Conservation (phyloP, 345 rosid species). For the Reutealis trisperma region DNA sequence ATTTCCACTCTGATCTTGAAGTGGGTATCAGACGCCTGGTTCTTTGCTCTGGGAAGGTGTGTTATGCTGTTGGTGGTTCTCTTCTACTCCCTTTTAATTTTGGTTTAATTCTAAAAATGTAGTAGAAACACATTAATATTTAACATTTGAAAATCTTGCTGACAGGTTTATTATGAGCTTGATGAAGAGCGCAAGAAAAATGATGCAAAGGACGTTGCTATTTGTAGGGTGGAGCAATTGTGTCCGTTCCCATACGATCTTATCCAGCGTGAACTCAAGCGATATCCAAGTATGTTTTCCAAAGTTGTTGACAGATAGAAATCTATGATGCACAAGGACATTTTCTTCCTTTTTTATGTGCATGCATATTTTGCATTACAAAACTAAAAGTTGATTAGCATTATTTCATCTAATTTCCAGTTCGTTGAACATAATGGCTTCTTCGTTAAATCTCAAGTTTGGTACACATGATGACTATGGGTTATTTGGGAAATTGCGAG, state of each 20-base stretch:
- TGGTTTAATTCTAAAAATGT: not conserved
- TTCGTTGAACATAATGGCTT: not conserved
- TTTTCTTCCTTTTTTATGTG: not conserved
- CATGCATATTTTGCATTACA: not conserved
- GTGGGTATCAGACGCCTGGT: constrained; percentile 82
- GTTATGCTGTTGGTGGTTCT: not conserved
- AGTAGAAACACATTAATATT: no score
- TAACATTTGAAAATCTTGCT: constrained; percentile 10
- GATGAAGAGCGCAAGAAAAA: constrained; percentile 63
- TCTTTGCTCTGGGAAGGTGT: constrained; percentile 93
- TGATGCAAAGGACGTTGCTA: constrained; percentile 60
- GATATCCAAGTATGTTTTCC: constrained; percentile 64
- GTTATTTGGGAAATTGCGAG: not conserved
- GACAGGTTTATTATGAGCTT: constrained; percentile 55
- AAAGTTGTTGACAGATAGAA: not conserved
- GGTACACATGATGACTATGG: no score
- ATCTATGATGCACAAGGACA: not conserved
- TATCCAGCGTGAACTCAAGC: constrained; percentile 72
- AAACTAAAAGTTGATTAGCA: not conserved
- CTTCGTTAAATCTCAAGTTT: not conserved
- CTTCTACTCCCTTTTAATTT: not conserved
- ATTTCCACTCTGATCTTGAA: constrained; percentile 76
- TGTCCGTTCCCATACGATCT: constrained; percentile 88
- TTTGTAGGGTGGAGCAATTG: constrained; percentile 81
- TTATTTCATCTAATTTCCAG: not conserved